A percentile compares a stretch with the other conserved stretches of the same genome.
Conservation (phyloP, 768 basidiomycete species). For the Pisolithus tinctorius region DNA sequence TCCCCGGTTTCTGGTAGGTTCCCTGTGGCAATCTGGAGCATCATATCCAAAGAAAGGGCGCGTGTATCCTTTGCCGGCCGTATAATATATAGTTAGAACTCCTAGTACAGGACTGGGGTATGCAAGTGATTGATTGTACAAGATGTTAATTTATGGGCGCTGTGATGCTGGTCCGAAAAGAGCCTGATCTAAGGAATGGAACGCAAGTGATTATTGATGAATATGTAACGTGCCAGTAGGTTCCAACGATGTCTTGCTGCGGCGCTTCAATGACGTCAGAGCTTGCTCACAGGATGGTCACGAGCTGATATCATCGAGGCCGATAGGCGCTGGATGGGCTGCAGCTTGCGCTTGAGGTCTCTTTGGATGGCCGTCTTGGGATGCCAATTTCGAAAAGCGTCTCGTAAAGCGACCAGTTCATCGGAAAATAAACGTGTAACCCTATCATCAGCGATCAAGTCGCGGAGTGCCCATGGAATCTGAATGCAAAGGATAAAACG, state of each 20-base stretch:
- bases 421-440: constrained; percentile 68
- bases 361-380: constrained; percentile 75
- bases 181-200: not conserved
- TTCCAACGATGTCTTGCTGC: not conserved
- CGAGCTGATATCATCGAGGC: constrained; percentile 27
- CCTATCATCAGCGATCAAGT: constrained; percentile 79
- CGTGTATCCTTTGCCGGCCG: not conserved
- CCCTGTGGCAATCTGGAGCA: too few species aligned
- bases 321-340: constrained; percentile 66
- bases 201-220: not conserved
- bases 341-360: constrained; percentile 72
- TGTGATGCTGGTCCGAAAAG: not conserved
- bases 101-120: not conserved
- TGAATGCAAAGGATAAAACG: constrained; percentile 15
- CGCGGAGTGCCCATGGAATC: constrained; percentile 90
- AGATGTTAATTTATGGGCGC: too few species aligned
- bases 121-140: constrained; percentile 13
- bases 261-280: constrained; percentile 23
- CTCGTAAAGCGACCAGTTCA: constrained; percentile 72
- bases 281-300: constrained; percentile 29
- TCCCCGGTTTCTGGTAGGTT: too few species aligned
- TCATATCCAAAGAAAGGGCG: not conserved
- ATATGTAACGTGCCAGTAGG: not conserved
- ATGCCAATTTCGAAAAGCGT: constrained; percentile 83
- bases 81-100: not conserved